Evolutionary conservation across 2,329 filamentous ascomycete species (phyloP), one percentile per base, ranked within the genome.

Genomic region (Aspergillus latus): DNA sequence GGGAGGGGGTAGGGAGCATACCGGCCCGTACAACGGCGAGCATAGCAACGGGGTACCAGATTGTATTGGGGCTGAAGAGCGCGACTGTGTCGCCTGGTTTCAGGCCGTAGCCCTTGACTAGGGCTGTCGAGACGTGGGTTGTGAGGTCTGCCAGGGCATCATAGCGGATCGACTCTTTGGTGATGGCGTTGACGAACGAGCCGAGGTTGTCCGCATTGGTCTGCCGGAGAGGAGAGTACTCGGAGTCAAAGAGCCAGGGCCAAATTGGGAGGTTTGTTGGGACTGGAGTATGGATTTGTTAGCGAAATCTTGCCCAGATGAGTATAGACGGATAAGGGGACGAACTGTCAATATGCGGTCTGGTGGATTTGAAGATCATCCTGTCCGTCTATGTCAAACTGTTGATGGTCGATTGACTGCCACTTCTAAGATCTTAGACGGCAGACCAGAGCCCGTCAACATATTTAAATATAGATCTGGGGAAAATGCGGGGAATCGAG

Each of bases 1-100:
- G 21, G 21, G 21, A 21, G 21, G 21, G 21, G 21, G 21, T 21
- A 21, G 5, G 21, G 26, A 1, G n/a, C 5, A 29, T 55, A 60
- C 78, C 82, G 5, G 76, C 77, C 10, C 81, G 77, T 6, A 84
- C 73, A 1, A 80, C 79, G 0, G 81, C 80, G 55, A 84, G 79
- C 76, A 87, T 83, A 11, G 82, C 84, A 5, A 87, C 80, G 0
- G 85, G 85, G 63, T 87, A 88, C 84, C 84, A 88, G 52, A 88
- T 82, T 8, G 82, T 85, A 64, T 88, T 88, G 21, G 81, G 81
- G 51, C 80, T 81, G 71, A 87, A 88, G 1, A 88, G 72, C 0
- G 83, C 78, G 1, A 88, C 80, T 0, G 82, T 84, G 4, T 88
- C 77, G 1, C 81, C 81, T 13, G 76, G 64, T 42, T 78, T 63